Conservation (phyloP, 768 basidiomycete species). For the Glaciozyma antarctica region DNA sequence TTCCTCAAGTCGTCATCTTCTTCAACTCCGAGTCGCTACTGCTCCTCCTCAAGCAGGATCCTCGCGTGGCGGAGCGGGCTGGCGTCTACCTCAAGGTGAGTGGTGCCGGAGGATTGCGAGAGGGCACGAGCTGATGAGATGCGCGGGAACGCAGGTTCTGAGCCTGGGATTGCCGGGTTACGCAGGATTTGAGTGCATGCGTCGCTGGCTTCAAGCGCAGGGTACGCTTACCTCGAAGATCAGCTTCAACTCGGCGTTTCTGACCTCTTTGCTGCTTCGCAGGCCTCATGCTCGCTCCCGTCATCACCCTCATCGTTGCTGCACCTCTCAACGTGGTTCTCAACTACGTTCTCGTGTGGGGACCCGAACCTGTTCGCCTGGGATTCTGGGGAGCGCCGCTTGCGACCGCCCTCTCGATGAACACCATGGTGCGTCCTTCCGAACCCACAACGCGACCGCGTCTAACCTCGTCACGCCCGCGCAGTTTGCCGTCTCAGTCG, state of each 20-base stretch:
- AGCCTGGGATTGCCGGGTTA: conserved; percentile 33
- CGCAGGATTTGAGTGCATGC: conserved; percentile 33
- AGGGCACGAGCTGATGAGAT: not conserved
- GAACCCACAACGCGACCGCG: conserved; percentile 51
- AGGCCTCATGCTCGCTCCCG: conserved; percentile 76
- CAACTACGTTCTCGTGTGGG: conserved; percentile 64
- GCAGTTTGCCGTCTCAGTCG: conserved; percentile 39
- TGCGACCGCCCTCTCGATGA: conserved; percentile 78
- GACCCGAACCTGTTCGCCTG: conserved; percentile 50
- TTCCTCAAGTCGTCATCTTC: conserved; percentile 62
- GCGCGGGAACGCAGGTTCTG: conserved; percentile 11
- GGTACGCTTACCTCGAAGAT: not conserved
- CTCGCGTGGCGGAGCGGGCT: conserved; percentile 29
- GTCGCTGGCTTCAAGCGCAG: conserved; percentile 35
- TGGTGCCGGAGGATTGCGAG: not conserved
- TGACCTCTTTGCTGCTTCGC: not conserved
- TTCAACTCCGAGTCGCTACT: conserved; percentile 71
- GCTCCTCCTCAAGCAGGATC: conserved; percentile 44
- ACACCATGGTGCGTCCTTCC: conserved; percentile 52
- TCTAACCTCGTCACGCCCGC: conserved; percentile 40
- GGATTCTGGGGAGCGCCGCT: conserved; percentile 90
- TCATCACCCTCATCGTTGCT: conserved; percentile 66
- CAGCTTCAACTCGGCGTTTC: not conserved
- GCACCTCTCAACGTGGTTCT: conserved; percentile 77
- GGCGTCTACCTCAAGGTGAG: conserved; percentile 27